Base-by-base conservation (phyloP, 257 asterid species). In the Nicotiana obtusifolia region DNA sequence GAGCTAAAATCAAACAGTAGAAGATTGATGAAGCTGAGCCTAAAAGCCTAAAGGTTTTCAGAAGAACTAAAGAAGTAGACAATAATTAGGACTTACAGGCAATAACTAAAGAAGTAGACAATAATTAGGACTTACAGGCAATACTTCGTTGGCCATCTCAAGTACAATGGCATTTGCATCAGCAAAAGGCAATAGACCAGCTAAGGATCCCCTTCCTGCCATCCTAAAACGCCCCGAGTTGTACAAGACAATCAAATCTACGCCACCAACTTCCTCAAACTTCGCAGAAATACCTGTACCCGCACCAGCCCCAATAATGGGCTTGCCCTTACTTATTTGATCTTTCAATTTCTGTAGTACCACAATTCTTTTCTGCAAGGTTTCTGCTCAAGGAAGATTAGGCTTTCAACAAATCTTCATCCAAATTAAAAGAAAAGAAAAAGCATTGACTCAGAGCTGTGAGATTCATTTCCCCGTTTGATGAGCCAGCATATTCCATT, bases 141-240 rank as follows among this genome's bases (percentile, higher is more conserved):
- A 86, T 81, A 95, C 97, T 84, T 95, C 99, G 44, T 91, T 95
- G 82, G 99, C 98, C 99, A 95, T 95, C 76, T 94, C 99, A 85
- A 95, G 89, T 71, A 95, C 98, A 20, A 95, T 67, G 4, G 97
- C 97, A 88, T 95, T 95, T 87, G 99, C 99, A 90, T 95, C 99
- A 65, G 97, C 99, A 85, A 94, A 95, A 54, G 99, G 99, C 89
- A 95, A 85, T 78, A 95, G 83, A 85, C 99, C 99, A 15, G 99
- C 96, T 85, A 95, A 89, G 77, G 99, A 95, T 59, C 99, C 99
- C 85, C 99, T 91, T 85, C 99, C 98, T 78, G 99, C 99, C 99
- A 95, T 95, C 86, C 99, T 91, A 85, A 95, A 95, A 68, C 98
- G 90, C 57, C 99, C 99, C 0, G 99, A 95, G 86, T 95, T 95